Evolutionary conservation across 371 early-diverging fungal genomes (phyloP).

Genomic region (Rhizopus microsporus): DNA sequence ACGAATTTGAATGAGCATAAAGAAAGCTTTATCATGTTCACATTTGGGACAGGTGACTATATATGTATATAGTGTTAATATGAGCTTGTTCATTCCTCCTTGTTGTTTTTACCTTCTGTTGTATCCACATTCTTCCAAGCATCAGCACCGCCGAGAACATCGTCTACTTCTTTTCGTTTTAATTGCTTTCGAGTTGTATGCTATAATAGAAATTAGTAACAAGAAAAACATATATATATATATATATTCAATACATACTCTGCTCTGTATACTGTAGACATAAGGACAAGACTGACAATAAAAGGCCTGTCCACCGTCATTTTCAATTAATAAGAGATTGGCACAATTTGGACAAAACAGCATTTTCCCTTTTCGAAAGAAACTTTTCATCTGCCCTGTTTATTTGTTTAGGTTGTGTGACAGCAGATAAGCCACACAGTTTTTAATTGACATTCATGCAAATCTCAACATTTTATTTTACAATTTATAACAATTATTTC

Average conservation of each 20-base stretch:
- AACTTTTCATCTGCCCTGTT: conserved; percentile 5
- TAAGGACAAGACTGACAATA: conserved; percentile 92
- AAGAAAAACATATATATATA: background rate
- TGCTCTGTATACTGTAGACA: conserved; percentile 64
- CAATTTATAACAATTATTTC: conserved; percentile 20
- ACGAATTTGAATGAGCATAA: conserved; percentile 93
- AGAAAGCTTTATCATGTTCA: conserved; percentile 86
- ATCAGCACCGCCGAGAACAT: conserved; percentile 90
- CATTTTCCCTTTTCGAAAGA: conserved; percentile 42
- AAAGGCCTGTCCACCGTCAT: conserved; percentile 72
- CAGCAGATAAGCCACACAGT: conserved; percentile 8
- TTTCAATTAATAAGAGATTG: conserved; percentile 78
- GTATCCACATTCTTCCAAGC: conserved; percentile 93
- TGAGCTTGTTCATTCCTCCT: too few species aligned
- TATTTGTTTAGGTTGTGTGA: conserved; percentile 1
- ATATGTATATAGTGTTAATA: background rate
- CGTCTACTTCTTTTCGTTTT: conserved; percentile 88
- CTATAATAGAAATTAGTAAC: conserved; percentile 29
- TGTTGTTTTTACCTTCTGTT: conserved; percentile 66
- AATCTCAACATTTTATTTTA: background rate
- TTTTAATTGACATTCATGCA: conserved; percentile 1
- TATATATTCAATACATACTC: conserved; percentile 33
- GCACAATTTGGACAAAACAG: conserved; percentile 89
- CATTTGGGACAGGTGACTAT: conserved; percentile 85
- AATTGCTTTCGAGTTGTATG: conserved; percentile 59